phyloP scores from a whole-genome alignment of 768 basidiomycete genomes.

The Serpula lacrymans region DNA sequence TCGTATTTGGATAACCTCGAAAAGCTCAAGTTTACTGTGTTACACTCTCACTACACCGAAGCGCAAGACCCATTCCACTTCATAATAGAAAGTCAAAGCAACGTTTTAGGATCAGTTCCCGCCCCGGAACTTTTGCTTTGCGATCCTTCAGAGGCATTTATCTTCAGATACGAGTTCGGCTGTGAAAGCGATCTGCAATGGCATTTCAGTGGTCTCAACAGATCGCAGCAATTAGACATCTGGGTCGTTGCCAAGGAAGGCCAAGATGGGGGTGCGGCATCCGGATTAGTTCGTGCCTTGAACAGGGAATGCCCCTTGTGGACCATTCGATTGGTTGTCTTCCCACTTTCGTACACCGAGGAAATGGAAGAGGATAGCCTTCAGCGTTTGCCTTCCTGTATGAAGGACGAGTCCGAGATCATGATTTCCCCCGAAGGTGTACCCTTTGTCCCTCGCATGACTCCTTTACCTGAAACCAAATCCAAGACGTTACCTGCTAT shows the following conservation, averaged over 20 bases:
- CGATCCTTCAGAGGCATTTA: conserved; percentile 13
- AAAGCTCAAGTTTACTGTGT: no score
- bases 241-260: conserved; percentile 29
- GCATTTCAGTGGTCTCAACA: conserved; percentile 8
- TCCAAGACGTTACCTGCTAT: no score
- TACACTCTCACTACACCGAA: no score
- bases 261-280: conserved; percentile 24
- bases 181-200: conserved; percentile 14
- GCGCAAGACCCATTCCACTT: no score
- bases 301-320: conserved; percentile 28
- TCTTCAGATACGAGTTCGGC: no score
- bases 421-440: no score
- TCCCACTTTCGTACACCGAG: conserved; percentile 16
- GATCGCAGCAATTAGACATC: conserved; percentile 11
- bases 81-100: no score
- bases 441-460: no score
- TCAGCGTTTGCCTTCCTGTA: no score
- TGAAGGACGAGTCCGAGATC: no score
- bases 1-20: no score
- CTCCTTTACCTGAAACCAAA: no score
- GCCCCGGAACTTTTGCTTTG: conserved; percentile 14
- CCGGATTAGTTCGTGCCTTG: conserved; percentile 28
- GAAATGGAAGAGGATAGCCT: conserved; percentile 9
- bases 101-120: background rate
- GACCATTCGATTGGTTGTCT: conserved; percentile 26